Percentiles rank a stretch among this genome's conserved stretches.
phyloP scores from a whole-genome alignment of 2,329 filamentous ascomycete genomes.

The Penicillium decumbens region DNA sequence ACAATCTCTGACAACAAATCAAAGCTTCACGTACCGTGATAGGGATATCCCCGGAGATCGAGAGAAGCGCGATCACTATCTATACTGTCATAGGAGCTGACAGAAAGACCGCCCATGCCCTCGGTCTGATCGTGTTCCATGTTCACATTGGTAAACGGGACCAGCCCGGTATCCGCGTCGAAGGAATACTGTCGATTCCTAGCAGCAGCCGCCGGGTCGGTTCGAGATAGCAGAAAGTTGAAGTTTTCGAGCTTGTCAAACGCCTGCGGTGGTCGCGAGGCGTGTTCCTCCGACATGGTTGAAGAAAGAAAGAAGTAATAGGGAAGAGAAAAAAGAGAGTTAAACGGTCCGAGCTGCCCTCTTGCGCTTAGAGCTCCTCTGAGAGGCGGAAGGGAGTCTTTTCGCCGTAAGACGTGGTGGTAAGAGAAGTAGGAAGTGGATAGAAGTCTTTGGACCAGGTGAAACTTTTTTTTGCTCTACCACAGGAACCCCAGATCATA shows the following conservation, averaged over 20 bases:
- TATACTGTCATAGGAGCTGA: constrained; percentile 42
- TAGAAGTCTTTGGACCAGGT: background rate
- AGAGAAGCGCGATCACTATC: constrained; percentile 38
- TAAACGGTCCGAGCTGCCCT: background rate
- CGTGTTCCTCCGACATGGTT: constrained; percentile 34
- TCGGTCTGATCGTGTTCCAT: constrained; percentile 42
- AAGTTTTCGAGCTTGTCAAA: constrained; percentile 37
- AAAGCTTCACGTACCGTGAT: constrained; percentile 36
- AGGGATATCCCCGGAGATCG: constrained; percentile 38
- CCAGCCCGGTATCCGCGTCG: constrained; percentile 34
- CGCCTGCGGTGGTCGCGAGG: constrained; percentile 25
- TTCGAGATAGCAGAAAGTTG: constrained; percentile 35
- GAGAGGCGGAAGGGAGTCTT: background rate
- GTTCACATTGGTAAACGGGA: constrained; percentile 30
- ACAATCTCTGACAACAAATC: constrained; percentile 25
- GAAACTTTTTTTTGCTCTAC: background rate
- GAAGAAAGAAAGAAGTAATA: constrained; percentile 11
- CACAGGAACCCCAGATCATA: constrained; percentile 17
- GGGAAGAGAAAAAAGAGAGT: constrained; percentile 2
- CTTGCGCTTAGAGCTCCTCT: background rate
- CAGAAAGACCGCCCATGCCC: constrained; percentile 39
- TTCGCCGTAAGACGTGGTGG: constrained; percentile 1
- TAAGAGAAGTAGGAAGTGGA: constrained; percentile 5
- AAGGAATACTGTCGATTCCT: constrained; percentile 38
- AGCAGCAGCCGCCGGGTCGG: constrained; percentile 29